Base-by-base conservation (phyloP, 768 basidiomycete species). In the Leccinellum rugosiceps region DNA sequence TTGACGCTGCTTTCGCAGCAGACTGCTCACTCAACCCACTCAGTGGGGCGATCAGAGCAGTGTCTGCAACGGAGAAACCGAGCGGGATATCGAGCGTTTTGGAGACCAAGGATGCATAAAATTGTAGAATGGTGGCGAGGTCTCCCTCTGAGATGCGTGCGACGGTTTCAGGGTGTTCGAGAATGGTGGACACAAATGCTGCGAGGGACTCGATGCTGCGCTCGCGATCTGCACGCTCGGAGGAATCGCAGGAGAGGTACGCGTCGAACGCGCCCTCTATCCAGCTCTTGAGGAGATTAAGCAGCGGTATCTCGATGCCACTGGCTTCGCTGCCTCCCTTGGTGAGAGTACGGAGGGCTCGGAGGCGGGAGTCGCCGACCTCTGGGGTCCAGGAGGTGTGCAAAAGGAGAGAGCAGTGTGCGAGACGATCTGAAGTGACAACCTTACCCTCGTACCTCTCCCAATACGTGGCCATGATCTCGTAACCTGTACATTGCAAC, bases 401-500 rank as follows among this genome's bases (percentile, higher is more conserved):
- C 3, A 83, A 72, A 67, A 92, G 85, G 31, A 90, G 73, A 15
- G 85, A 81, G 52, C 90, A 83, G 58, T 84, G 86, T 0, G 83
- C 76, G 10, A 88, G 70, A 26, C 84, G 77, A 57, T 91, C 88
- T 1, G 83, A 75, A 2, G 83, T 85, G 2, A 74, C 72, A 21
- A 83, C 72, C 21, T 66, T 63, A 21, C 75, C 64, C 52, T 84
- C 83, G 21, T 71, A 75, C 65, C 85, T 84, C 64, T 87, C 83
- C 74, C 83, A 84, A 67, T 86, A 92, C 3, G 86, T 79, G 14
- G 85, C 76, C 52, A 91, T 76, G 58, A 90, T 83, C 56, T 92
- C 90, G 62, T 79, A 89, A 1, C 90, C 90, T 0, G 84, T 80
- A 8, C 80, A 80, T 64, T 89, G 88, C 4, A 91, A 59, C 0